phyloP scores from a whole-genome alignment of 1,284 basidiomycete species.

The Trametes pubescens region DNA sequence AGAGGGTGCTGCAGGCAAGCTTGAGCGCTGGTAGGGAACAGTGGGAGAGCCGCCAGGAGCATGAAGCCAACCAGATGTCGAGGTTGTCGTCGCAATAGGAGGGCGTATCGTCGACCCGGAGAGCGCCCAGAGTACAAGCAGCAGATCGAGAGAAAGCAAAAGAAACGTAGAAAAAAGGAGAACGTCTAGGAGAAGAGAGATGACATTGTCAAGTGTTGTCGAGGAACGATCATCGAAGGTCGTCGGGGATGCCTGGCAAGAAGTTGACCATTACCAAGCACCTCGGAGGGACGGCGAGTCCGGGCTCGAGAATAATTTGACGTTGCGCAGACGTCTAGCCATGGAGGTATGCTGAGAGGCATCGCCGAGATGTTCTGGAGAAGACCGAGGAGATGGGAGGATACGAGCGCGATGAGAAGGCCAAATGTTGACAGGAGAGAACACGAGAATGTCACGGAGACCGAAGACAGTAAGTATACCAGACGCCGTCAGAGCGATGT shows the following conservation, averaged over 20 bases:
- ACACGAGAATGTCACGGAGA: background rate
- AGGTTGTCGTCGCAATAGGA: background rate
- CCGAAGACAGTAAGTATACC: too few species aligned
- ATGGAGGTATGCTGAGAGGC: background rate
- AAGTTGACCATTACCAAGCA: background rate
- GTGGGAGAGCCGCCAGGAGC: background rate
- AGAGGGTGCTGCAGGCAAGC: background rate
- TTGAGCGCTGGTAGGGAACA: background rate
- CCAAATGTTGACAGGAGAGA: background rate
- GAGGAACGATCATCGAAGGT: background rate
- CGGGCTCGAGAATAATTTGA: background rate
- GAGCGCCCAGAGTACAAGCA: background rate
- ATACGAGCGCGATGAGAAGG: background rate
- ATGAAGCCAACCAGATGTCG: background rate
- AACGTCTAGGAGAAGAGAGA: slow-evolving; percentile 7
- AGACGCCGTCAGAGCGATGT: too few species aligned
- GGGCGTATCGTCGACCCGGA: background rate
- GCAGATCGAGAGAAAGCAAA: slow-evolving; percentile 1
- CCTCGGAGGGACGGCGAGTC: background rate
- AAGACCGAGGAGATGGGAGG: background rate
- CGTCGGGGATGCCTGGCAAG: background rate
- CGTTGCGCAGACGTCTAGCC: background rate
- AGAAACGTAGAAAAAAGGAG: slow-evolving; percentile 1
- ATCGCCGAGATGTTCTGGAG: background rate
- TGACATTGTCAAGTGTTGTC: background rate